Conservation (phyloP, 2,329 filamentous ascomycete genomes). For the Alternaria sp. region DNA sequence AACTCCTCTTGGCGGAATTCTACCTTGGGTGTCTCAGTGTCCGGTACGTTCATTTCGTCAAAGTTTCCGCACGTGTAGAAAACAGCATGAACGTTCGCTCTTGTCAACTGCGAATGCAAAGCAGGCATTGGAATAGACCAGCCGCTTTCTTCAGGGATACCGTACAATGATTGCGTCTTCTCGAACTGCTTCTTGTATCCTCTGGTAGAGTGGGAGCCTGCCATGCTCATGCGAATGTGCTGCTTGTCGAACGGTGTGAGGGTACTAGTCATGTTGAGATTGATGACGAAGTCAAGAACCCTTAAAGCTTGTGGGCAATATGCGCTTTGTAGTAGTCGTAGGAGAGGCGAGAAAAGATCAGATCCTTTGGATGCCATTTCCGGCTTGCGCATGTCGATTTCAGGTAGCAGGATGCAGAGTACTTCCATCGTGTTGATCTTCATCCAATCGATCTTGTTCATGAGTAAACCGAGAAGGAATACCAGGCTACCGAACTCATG, state of each 20-base stretch:
- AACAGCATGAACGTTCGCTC: conserved; percentile 92
- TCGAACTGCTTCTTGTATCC: conserved; percentile 94
- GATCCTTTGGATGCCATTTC: conserved; percentile 92
- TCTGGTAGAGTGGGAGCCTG: conserved; percentile 79
- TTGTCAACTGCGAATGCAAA: conserved; percentile 84
- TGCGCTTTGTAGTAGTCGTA: conserved; percentile 89
- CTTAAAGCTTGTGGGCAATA: conserved; percentile 92
- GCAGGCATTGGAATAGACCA: conserved; percentile 97
- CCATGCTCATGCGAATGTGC: conserved; percentile 98
- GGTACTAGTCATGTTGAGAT: conserved; percentile 89
- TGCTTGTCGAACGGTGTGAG: conserved; percentile 84
- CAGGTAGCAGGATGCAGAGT: conserved; percentile 82
- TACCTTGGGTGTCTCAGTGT: conserved; percentile 80
- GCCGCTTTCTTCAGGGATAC: conserved; percentile 92
- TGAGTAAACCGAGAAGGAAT: conserved; percentile 89
- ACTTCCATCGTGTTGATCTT: conserved; percentile 93
- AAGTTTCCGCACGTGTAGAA: conserved; percentile 86
- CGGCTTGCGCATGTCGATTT: conserved; percentile 90
- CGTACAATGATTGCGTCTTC: conserved; percentile 91
- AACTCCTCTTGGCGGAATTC: conserved; percentile 94
- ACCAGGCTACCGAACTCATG: conserved; percentile 86
- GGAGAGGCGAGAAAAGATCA: conserved; percentile 90
- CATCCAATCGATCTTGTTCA: conserved; percentile 88
- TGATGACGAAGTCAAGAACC: conserved; percentile 94
- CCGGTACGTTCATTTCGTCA: conserved; percentile 59